phyloP scores from a whole-genome alignment of 2,329 filamentous ascomycete genomes.

The Phaeophleospora eucalypticola region DNA sequence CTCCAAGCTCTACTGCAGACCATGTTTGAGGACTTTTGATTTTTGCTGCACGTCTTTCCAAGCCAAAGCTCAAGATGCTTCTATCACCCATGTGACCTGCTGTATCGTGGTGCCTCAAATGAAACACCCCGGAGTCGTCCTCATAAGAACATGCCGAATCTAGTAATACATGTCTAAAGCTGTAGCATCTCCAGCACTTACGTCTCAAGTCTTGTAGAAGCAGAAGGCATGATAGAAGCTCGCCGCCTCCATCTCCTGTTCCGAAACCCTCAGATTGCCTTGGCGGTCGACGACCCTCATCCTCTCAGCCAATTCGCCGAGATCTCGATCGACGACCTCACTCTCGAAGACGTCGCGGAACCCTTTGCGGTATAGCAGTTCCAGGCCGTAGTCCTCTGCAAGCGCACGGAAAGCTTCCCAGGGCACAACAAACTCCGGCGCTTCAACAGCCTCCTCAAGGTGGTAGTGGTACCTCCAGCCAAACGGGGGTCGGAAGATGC shows the following conservation, averaged over 20 bases:
- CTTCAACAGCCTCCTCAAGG: constrained; percentile 91
- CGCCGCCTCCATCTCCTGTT: constrained; percentile 89
- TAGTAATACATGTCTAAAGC: no score
- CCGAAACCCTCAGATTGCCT: constrained; percentile 64
- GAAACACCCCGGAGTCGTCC: no score
- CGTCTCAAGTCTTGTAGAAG: constrained; percentile 71
- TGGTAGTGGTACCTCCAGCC: constrained; percentile 99
- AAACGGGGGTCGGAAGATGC: constrained; percentile 88
- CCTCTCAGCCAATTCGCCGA: constrained; percentile 84
- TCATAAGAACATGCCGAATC: neutral
- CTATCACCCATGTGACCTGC: no score
- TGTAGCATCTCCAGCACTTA: no score
- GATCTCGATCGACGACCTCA: constrained; percentile 76
- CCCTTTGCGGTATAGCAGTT: constrained; percentile 86
- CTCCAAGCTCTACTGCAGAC: no score
- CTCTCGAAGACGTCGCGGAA: constrained; percentile 90
- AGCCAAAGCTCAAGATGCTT: no score
- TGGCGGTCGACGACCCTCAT: constrained; percentile 80
- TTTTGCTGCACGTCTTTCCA: no score
- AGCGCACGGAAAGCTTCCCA: constrained; percentile 97
- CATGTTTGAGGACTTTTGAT: no score
- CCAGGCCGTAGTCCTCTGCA: constrained; percentile 94
- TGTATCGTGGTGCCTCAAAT: no score
- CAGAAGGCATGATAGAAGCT: constrained; percentile 90
- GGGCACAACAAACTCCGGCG: constrained; percentile 95